phyloP scores from a whole-genome alignment of 306 rosid species.

The Luffa aegyptiaca region DNA sequence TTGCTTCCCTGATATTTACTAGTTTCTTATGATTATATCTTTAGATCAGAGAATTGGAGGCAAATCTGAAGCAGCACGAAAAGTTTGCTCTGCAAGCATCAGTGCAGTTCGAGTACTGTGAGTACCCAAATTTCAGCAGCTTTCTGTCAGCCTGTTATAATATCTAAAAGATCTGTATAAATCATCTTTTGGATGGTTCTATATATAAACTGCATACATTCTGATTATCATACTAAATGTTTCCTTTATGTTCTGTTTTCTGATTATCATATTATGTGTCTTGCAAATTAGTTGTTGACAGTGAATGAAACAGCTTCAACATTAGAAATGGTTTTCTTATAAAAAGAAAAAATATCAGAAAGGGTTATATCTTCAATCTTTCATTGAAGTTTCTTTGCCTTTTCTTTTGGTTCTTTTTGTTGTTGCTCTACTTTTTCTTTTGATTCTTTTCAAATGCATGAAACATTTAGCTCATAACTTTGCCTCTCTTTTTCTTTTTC shows the following conservation, averaged over 20 bases:
- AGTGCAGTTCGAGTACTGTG: conserved; percentile 42
- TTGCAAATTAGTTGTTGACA: neutral
- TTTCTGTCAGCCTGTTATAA: neutral
- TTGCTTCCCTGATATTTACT: conserved; percentile 9
- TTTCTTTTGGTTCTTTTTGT: neutral
- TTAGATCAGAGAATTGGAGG: conserved; percentile 73
- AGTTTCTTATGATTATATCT: conserved; percentile 16
- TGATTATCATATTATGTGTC: neutral
- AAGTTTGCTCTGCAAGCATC: conserved; percentile 61
- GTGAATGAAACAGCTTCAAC: neutral
- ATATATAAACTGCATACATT: neutral
- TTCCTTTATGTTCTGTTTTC: neutral
- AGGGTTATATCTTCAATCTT: neutral
- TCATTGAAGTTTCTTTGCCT: neutral
- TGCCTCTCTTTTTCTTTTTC: neutral
- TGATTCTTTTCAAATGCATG: neutral
- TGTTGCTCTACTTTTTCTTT: neutral
- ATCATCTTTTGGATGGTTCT: neutral
- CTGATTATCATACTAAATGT: neutral
- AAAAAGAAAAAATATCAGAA: neutral
- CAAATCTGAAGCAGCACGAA: conserved; percentile 63
- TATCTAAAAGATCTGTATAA: neutral
- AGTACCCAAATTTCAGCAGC: conserved; percentile 7
- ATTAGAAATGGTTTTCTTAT: neutral
- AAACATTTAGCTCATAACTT: neutral